Conservation (phyloP, 805 yeast species). For the Saturnispora serradocipensis region DNA sequence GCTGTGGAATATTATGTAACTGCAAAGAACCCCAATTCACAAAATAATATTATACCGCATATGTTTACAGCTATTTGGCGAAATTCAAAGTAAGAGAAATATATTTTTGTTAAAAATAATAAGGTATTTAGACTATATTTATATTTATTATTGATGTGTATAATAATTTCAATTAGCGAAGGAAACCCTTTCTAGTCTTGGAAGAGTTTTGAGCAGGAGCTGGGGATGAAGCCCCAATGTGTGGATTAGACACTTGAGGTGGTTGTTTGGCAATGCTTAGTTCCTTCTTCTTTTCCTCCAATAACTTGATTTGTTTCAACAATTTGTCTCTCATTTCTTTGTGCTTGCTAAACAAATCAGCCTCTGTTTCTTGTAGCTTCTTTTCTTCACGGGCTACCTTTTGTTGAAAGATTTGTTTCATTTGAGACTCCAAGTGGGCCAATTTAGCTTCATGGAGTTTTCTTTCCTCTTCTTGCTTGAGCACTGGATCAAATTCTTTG, state of each 20-base stretch:
- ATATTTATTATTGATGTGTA: neutral
- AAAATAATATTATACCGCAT: too few relatives aligned
- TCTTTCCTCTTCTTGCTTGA: conserved; percentile 90
- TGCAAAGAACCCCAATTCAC: too few relatives aligned
- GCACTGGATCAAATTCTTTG: conserved; percentile 86
- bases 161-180: conserved; percentile 34
- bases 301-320: conserved; percentile 74
- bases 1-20: too few relatives aligned
- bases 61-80: neutral
- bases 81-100: neutral
- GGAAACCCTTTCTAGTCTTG: conserved; percentile 71
- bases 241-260: conserved; percentile 26
- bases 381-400: conserved; percentile 95
- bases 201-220: conserved; percentile 31
- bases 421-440: conserved; percentile 89
- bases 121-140: neutral
- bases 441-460: conserved; percentile 88
- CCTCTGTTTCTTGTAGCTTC: conserved; percentile 93
- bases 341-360: conserved; percentile 90
- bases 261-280: conserved; percentile 52
- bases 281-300: conserved; percentile 84
- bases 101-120: neutral
- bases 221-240: conserved; percentile 16
- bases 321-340: conserved; percentile 95
- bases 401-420: conserved; percentile 93